Evolutionary conservation across 257 asterid species (phyloP), one percentile per base, ranked within the genome.

Genomic region (Petunia secreta): DNA sequence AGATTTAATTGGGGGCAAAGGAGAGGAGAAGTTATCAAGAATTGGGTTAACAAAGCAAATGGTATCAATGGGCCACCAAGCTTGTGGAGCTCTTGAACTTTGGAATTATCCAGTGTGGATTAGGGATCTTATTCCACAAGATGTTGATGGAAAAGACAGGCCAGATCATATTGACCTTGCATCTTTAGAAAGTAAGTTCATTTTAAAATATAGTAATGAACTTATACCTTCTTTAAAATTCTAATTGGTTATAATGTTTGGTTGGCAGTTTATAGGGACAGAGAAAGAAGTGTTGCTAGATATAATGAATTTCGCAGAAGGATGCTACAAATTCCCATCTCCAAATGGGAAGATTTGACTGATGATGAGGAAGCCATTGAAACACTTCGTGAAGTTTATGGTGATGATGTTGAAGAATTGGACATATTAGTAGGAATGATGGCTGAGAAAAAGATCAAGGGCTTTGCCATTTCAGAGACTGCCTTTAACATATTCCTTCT

Each of bases 41-140:
- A 85, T 92, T 8, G 95, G 97, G 7, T 88, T 92, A 8, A 74
- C 87, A 7, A 82, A 59, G 75, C 92, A 83, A 68, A 89, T 92
- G 87, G 97, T 90, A 52, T 90, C 97, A 0, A 90, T 92, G 95
- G 95, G 95, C 2, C 97, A 90, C 75, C 97, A 92, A 84, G 83
- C 97, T 0, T 82, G 92, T 59, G 97, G 92, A 62, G 93, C 95
- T 1, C 91, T 92, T 6, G 89, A 88, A 78, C 97, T 90, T 0
- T 89, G 89, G 90, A 92, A 89, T 7, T 90, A 92, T 83, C 97
- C 97, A 1, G 3, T 63, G 59, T 92, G 92, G 90, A 78, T 90
- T 8, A 87, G 97, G 71, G 80, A 86, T 44, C 83, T 90, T 15
- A 14, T 86, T 40, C 48, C 83, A 4, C 93, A 92, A 41, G 81